Evolutionary conservation across 805 yeast genomes (phyloP), one percentile per base, ranked within the genome.

Genomic region (Jamesozyma spencerorum): DNA sequence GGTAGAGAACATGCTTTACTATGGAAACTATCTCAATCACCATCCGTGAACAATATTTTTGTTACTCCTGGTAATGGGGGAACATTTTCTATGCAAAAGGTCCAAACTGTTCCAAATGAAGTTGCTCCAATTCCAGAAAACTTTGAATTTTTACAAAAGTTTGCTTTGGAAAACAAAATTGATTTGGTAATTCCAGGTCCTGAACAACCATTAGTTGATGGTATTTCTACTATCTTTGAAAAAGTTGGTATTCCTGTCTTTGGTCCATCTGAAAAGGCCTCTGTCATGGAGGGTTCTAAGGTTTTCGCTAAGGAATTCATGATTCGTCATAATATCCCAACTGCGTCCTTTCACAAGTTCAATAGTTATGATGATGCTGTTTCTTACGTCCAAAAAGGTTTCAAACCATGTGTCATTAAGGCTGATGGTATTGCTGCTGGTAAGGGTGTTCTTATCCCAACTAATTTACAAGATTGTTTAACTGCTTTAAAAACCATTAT

Each of bases 21-120:
- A 13, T 88, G 96, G 96, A 85, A 82, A 58, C 72, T 92, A 48
- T 67, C 82, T 24, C 90, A 87, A 64, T 85, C 96, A 28, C 65
- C 76, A 30, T 63, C 74, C 34, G 95, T 87, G 28, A 65, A 66
- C 45, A 72, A 75, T 44, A 80, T 94, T 50, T 94, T 60, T 55
- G 95, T 90, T 41, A 95, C 97, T 20, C 97, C 97, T 47, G 97
- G 97, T 40, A 90, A 92, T 59, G 98, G 97, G 42, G 97, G 97
- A 38, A 88, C 94, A 26, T 72, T 75, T 27, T 53, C 71, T 17
- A 27, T 13, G 7, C 54, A 62, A 24, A 83, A 85, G 50, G 81
- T 83, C 34, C 68, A 71, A 44, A 84, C 85, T 56, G 77, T 92
- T 35, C 71, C 81, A 5, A 47, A 46, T 43, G 14, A 31, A 3